phyloP scores from a whole-genome alignment of 148 eudicot genomes.

The Polygonum aviculare region DNA sequence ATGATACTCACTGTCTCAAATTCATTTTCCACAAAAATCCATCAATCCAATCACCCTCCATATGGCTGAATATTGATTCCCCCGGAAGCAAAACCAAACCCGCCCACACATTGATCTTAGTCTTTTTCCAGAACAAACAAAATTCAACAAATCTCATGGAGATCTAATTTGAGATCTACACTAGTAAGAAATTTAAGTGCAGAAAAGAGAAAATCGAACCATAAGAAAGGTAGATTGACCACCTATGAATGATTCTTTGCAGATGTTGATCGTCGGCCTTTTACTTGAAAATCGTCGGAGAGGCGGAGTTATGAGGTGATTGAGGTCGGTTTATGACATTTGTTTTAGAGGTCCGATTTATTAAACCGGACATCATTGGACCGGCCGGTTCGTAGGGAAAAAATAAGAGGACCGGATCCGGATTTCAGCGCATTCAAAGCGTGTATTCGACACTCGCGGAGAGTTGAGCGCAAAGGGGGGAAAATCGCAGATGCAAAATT shows the following conservation, averaged over 20 bases:
- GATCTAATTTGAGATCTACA: background rate
- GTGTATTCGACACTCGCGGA: background rate
- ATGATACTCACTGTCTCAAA: too few relatives aligned
- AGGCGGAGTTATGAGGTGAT: too few relatives aligned
- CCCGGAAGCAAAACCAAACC: background rate
- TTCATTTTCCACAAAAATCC: too few relatives aligned
- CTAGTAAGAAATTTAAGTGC: background rate
- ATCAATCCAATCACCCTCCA: too few relatives aligned
- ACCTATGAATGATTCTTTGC: background rate
- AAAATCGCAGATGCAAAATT: constrained; percentile 1
- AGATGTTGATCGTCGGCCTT: background rate
- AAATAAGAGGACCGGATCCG: background rate
- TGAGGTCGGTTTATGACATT: too few relatives aligned
- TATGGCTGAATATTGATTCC: background rate
- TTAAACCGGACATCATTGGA: background rate
- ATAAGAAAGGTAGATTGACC: background rate
- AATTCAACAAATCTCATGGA: background rate
- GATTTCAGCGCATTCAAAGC: background rate
- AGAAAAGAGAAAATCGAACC: background rate
- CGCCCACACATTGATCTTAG: background rate
- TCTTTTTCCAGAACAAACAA: background rate
- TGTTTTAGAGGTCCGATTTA: background rate
- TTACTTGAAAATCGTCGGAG: background rate
- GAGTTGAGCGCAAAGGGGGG: background rate
- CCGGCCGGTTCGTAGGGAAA: background rate